Evolutionary conservation across 2,329 filamentous ascomycete species (phyloP), one percentile per base, ranked within the genome.

Genomic region (Diplodia seriata): DNA sequence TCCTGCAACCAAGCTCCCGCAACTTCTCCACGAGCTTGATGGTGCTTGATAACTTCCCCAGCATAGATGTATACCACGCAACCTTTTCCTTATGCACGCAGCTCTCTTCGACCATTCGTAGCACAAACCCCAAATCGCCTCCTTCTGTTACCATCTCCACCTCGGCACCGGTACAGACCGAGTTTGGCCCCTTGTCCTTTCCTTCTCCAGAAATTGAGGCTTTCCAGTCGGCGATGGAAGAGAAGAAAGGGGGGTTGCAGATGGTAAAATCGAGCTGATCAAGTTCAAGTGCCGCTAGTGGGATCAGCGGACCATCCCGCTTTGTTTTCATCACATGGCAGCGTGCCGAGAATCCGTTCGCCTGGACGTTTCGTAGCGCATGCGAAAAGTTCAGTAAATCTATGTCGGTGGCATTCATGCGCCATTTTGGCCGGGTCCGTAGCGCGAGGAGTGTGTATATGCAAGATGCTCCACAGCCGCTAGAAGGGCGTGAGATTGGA

Each of bases 231-330:
- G 84, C 79, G 3, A 85, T 81, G 0, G 91, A 93, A n/a, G 84
- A 79, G 81, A 97, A 98, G 80, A 99, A 99, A 0, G 95, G 95
- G 0, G 95, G 95, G 72, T 99, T 99, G 71, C 91, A 94, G 89
- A 98, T 96, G 68, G 87, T 89, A 76, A 98, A 97, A 75, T 94
- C 90, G 53, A 97, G 83, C 3, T 82, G 84, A 11, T 74, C 70
- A n/a, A 49, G 57, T n/a, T 86, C 75, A 26, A 77, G 78, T 0
- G 83, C 83, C 49, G 88, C 81, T 0, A 93, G 75, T 0, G 91
- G 89, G 6, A 98, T 84, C 1, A 97, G 80, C 0, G 81, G 73
- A 43, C 85, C 86, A 0, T 80, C 75, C 0, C 81, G 72, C 0
- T 81, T 77, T 1, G 88, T 88, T 50, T 84, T 77, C 0, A 92